Evolutionary conservation across 257 asterid genomes (phyloP), one percentile per base, ranked within the genome.

Genomic region (Jacaranda mimosifolia): DNA sequence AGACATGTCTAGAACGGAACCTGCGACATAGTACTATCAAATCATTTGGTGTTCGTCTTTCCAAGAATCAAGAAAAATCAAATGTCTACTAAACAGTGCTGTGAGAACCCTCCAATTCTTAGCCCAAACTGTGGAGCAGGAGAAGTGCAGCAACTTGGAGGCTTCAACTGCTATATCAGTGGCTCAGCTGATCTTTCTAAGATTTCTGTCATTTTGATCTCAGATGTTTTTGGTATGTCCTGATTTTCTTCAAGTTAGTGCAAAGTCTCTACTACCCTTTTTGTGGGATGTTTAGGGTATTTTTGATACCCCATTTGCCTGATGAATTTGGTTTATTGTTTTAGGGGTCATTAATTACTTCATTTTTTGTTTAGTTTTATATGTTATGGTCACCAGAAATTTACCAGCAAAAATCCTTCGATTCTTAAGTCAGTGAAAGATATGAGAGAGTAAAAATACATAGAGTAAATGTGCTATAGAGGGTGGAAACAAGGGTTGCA

Each of bases 201-300:
- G 7, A 40, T 56, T 71, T 85, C 87, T 53, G 85, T 87, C 59
- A 4, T 91, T 70, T 77, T 87, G 36, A 39, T 84, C 70, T 67
- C 93, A n/a, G 97, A 91, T 83, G 68, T 86, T 76, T 87, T 46
- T 76, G 97, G 97, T 91, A 79, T 43, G 73, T 12, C 12, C 72
- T 49, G 10, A 42, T 21, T 57, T 59, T 63, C 43, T 42, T 21
- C 56, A 11, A 52, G 0, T 1, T n/a, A 62, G 56, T 17, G 53
- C 19, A 56, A n/a, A 78, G 67, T n/a, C 72, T 81, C 36, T 1
- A 19, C 53, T 53, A 36, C 72, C 67, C 9, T 40, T 59, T 18
- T 40, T 59, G 53, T 11, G 19, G 63, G 63, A 15, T 17, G 2
- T 18, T 18, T 19, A 1, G 32, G 32, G 32, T 26, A 26, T 26